Evolutionary conservation across 140 eudicot genomes (phyloP).

Genomic region (Flaveria floridana): DNA sequence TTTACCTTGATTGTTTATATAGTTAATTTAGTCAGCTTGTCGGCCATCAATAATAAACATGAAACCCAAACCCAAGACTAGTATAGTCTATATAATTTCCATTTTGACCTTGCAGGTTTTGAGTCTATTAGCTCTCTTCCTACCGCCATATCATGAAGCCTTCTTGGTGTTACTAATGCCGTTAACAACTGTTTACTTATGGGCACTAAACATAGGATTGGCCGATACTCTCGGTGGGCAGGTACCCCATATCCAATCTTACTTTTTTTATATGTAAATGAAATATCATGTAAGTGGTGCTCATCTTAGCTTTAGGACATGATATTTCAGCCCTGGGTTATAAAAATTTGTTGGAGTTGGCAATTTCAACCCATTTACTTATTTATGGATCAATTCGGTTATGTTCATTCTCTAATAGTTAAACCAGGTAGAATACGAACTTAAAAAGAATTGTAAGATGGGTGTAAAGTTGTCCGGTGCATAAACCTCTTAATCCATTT

Average conservation of each 20-base stretch:
- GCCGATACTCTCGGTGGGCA: constrained; percentile 4
- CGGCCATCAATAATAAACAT: not conserved
- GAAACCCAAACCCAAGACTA: not conserved
- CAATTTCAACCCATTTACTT: not conserved
- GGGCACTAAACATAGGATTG: constrained; percentile 5
- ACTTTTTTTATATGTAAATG: not conserved
- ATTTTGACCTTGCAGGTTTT: constrained; percentile 19
- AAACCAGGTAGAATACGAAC: too few relatives aligned
- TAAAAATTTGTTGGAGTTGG: not conserved
- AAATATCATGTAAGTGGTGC: not conserved
- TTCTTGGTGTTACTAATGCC: not conserved
- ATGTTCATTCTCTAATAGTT: too few relatives aligned
- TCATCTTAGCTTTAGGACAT: not conserved
- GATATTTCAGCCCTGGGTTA: not conserved
- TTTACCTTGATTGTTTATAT: not conserved
- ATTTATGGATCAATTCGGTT: too few relatives aligned
- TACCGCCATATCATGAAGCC: not conserved
- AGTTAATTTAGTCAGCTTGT: not conserved
- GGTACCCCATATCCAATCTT: not conserved
- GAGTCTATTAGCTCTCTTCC: constrained; percentile 7
- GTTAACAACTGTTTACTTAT: not conserved
- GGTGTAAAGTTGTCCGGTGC: too few relatives aligned
- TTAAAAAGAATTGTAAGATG: too few relatives aligned
- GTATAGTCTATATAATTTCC: not conserved
- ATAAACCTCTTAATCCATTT: too few relatives aligned